Evolutionary conservation across 2,329 filamentous ascomycete genomes (phyloP), one percentile per base, ranked within the genome.

Genomic region (Colletotrichum sp.): DNA sequence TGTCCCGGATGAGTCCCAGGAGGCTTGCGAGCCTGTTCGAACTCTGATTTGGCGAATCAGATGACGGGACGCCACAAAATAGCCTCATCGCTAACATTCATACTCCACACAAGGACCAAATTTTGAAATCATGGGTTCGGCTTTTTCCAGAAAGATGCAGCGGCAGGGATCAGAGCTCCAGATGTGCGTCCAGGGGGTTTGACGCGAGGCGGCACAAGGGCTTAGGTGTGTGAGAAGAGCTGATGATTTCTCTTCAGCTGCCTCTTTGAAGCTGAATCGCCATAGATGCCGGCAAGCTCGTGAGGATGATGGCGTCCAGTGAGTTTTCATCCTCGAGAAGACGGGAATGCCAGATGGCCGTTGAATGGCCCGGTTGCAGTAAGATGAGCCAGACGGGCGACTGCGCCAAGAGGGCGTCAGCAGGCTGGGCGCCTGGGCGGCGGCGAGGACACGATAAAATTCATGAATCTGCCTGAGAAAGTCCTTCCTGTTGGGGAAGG

Each of bases 331-430:
- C 7, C 8, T 60, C 18, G 8, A 12, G 18, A 10, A 28, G 43
- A 34, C 30, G 13, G 22, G 12, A 30, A 27, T 62, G 55, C n/a
- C 16, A 34, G 22, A 32, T 34, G 36, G 56, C 34, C 56, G 12
- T 6, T 36, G 62, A 58, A 64, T 68, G 70, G 70, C 64, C 27
- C 30, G 56, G 64, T 22, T 36, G 36, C 18, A 34, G 36, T 39
- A 30, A 36, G 15, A 36, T 18, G 68, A 18, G 36, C 39, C 22
- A 75, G 36, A 34, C 25, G 39, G 30, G 15, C 39, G 56, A 30
- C 39, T 8, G 25, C 64, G 73, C 73, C 73, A 75, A 75, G 72
- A 71, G 70, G n/a, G 56, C 70, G 70, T 75, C 70, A 73, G 64
- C 73, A 68, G 36, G 58, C 64, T 68, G 32, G 73, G 43, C 28